These are phyloP conservation scores for Schwanniomyces pseudopolymorphus DNA, from an alignment of 805 yeast genomes.

Conservation along the genomic window DNA sequence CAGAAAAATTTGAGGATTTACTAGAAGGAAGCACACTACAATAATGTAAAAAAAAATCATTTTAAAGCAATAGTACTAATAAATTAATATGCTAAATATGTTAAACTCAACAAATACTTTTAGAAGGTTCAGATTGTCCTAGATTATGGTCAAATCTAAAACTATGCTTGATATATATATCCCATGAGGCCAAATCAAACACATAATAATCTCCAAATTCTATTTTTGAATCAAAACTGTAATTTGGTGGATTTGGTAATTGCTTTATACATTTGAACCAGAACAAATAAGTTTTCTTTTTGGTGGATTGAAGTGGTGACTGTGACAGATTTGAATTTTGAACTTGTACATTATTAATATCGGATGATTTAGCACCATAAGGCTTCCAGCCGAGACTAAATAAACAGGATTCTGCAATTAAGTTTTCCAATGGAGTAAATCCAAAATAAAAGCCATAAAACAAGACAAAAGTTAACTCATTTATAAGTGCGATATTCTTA, in stretches of 20 bases:
- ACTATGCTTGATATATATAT: constrained; percentile 35
- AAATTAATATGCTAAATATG: neutral
- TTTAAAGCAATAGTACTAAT: neutral
- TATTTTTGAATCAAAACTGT: constrained; percentile 5
- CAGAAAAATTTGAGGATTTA: constrained; percentile 3
- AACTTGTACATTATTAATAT: constrained; percentile 3
- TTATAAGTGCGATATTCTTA: constrained; percentile 21
- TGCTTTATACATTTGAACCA: constrained; percentile 18
- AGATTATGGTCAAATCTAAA: constrained; percentile 35
- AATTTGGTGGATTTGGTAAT: constrained; percentile 4
- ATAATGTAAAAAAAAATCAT: neutral
- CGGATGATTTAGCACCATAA: constrained; percentile 19
- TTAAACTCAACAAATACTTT: constrained; percentile 6
- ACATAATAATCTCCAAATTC: constrained; percentile 42
- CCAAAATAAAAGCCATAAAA: constrained; percentile 46
- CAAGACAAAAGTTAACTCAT: constrained; percentile 38
- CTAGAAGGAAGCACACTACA: neutral
- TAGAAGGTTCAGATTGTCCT: constrained; percentile 31
- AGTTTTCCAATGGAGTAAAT: constrained; percentile 40
- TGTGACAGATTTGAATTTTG: constrained; percentile 5
- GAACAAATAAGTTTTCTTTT: constrained; percentile 5
- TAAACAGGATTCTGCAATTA: constrained; percentile 41
- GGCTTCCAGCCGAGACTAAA: constrained; percentile 44
- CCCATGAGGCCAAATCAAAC: constrained; percentile 43
- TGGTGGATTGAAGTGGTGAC: neutral